Conservation (phyloP, 192 early-diverging fungal species). For the Piromyces sp. region DNA sequence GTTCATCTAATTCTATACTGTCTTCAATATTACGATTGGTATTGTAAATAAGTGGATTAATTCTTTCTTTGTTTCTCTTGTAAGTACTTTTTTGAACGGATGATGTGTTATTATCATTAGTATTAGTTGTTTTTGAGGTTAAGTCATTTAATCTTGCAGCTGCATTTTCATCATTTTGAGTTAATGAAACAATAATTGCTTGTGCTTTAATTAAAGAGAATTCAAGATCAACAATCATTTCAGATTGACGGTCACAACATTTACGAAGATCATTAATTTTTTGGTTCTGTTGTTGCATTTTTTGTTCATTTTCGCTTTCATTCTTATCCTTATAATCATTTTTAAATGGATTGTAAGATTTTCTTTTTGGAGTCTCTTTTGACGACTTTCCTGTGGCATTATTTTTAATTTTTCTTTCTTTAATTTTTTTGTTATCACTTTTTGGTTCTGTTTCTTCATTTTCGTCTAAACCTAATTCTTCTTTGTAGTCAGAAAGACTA, state of each 20-base stretch:
- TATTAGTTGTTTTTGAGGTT: background rate
- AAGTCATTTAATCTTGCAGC: background rate
- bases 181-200: background rate
- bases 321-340: no score
- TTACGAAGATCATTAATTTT: background rate
- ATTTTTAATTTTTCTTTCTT: no score
- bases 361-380: no score
- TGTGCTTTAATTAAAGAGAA: background rate
- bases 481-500: background rate
- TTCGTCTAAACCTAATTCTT: background rate
- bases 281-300: background rate
- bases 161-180: background rate
- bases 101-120: background rate
- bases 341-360: no score
- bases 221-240: background rate
- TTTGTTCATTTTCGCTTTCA: background rate
- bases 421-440: no score
- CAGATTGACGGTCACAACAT: background rate
- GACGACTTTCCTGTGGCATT: no score
- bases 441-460: background rate
- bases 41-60: background rate
- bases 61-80: background rate
- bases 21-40: background rate
- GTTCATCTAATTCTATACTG: background rate
- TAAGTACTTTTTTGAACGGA: background rate